Evolutionary conservation across 2,329 filamentous ascomycete genomes (phyloP).

Genomic region (Aspergillus vadensis): DNA sequence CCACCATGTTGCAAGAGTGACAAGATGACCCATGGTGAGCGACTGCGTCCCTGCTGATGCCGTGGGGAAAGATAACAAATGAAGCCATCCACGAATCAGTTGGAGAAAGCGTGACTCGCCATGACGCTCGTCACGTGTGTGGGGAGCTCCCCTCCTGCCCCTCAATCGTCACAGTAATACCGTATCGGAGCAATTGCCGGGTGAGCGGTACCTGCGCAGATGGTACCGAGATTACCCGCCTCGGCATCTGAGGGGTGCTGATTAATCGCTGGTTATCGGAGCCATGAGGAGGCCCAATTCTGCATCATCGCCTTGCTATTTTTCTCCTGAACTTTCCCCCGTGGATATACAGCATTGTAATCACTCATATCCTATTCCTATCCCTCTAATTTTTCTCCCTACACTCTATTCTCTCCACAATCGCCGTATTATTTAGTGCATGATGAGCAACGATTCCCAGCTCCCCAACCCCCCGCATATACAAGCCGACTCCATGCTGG

Average conservation of each 20-base stretch:
- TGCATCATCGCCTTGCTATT: background rate
- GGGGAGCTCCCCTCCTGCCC: slow-evolving; percentile 26
- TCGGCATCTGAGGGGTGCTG: slow-evolving; percentile 9
- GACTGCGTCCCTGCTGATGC: background rate
- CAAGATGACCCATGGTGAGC: slow-evolving; percentile 41
- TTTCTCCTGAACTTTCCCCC: background rate
- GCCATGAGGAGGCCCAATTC: slow-evolving; percentile 1
- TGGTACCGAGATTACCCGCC: slow-evolving; percentile 12
- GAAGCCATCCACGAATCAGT: slow-evolving; percentile 8
- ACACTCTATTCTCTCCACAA: background rate
- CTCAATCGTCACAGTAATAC: slow-evolving; percentile 16
- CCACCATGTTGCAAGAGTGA: slow-evolving; percentile 50
- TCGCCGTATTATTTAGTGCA: slow-evolving; percentile 12
- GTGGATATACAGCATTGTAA: background rate
- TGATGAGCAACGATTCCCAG: slow-evolving; percentile 34
- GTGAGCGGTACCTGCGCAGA: background rate
- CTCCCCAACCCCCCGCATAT: slow-evolving; percentile 62
- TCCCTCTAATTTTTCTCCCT: background rate
- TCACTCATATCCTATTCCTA: background rate
- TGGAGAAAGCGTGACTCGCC: slow-evolving; percentile 14
- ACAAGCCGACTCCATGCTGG: slow-evolving; percentile 58
- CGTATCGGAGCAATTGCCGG: background rate
- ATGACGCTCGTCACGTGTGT: slow-evolving; percentile 32
- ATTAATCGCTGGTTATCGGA: slow-evolving; percentile 20
- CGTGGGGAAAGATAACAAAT: background rate